Conservation (phyloP, 805 yeast genomes). For the Diddensiella santjacobensis region DNA sequence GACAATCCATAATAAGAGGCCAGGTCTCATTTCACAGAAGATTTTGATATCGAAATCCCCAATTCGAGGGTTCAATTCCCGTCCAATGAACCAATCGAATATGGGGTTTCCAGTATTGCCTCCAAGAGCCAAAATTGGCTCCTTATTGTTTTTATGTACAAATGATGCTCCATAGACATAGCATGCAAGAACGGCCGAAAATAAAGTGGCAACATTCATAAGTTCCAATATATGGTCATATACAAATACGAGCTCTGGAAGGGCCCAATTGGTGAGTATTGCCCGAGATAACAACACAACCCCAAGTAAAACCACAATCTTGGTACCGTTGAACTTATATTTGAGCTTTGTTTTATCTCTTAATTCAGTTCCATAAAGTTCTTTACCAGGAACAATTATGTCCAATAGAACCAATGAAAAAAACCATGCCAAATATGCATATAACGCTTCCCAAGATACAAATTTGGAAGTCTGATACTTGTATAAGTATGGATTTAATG, state of each 20-base stretch:
- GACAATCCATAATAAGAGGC: constrained; percentile 79
- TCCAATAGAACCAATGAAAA: constrained; percentile 60
- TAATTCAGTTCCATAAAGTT: constrained; percentile 59
- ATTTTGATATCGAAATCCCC: constrained; percentile 84
- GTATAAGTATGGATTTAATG: constrained; percentile 17
- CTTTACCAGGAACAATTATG: constrained; percentile 59
- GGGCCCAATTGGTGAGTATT: constrained; percentile 44
- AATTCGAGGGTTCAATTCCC: constrained; percentile 89
- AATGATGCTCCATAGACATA: constrained; percentile 68
- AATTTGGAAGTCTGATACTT: constrained; percentile 20
- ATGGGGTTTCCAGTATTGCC: constrained; percentile 76
- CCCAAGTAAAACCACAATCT: constrained; percentile 43
- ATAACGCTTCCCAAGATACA: constrained; percentile 46
- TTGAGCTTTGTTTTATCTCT: constrained; percentile 69
- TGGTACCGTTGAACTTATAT: constrained; percentile 80
- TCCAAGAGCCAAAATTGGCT: constrained; percentile 73
- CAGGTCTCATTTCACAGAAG: constrained; percentile 93
- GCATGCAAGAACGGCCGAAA: constrained; percentile 59
- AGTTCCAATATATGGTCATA: constrained; percentile 66
- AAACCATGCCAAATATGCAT: constrained; percentile 71
- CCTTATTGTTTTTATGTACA: constrained; percentile 52
- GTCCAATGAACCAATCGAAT: constrained; percentile 95
- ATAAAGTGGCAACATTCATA: constrained; percentile 57
- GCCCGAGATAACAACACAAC: constrained; percentile 49
- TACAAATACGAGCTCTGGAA: constrained; percentile 79